Base-by-base conservation (phyloP, 345 rosid genomes). In the Luvunga scandens region DNA sequence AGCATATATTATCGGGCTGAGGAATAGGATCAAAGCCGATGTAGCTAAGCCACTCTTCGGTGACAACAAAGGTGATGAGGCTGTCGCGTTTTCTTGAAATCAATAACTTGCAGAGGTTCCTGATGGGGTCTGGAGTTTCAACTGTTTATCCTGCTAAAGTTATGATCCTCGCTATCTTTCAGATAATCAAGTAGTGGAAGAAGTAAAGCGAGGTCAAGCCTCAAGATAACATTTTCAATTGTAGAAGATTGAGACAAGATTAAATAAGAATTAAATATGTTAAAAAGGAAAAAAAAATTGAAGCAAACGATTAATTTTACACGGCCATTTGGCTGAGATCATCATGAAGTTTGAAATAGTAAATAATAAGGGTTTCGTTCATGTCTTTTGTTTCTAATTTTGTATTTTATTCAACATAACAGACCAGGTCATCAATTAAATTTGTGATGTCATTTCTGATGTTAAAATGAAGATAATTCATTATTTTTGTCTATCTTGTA, bases 1-100 rank as follows among this genome's bases (percentile, higher is more conserved):
- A 83, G 7, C 77, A 68, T 63, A 91, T 75, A 59, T 77, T 80
- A 62, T 34, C 65, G 0, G 91, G 91, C 75, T 79, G 2, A 38
- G 42, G 42, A 38, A 38, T 88, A 1, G 76, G 65, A 28, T 88
- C 85, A 19, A 86, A 74, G 53, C 80, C 81, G 22, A 91, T 79
- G 84, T 86, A 74, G n/a, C 89, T 86, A 65, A 84, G 81, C 94
- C 94, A 91, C 86, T 91, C 94, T 77, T 91, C 90, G 1, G 94
- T 93, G 80, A 92, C 73, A 42, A 89, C 93, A 71, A 90, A 86
- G 9, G 91, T 87, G 68, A 91, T 78, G 77, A 82, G 70, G 61
- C 89, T 79, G 72, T 83, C 66, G 9, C 78, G 76, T 38, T 72
- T 71, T 56, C 82, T 88, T 30, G 84, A 79, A 64, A 79, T 65